These are phyloP conservation scores for Trichosanthes truncata DNA, from an alignment of 306 rosid species.

Conservation along the genomic window DNA sequence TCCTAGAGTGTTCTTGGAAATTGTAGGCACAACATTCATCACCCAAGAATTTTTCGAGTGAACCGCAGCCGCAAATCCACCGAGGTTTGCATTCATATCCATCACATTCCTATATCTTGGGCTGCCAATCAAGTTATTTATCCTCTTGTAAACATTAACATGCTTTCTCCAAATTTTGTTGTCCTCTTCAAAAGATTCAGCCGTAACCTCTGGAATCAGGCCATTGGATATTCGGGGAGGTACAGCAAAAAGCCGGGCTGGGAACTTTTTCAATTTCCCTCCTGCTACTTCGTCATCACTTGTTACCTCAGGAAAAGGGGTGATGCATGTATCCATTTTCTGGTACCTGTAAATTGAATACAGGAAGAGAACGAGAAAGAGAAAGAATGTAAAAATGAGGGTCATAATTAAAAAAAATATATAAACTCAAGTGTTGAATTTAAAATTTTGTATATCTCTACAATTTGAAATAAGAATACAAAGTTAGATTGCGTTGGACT, in stretches of 20 bases:
- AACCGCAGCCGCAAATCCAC: conserved; percentile 91
- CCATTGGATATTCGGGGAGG: conserved; percentile 85
- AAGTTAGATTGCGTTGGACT: background rate
- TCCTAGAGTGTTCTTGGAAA: conserved; percentile 74
- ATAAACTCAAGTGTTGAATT: background rate
- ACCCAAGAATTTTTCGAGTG: conserved; percentile 86
- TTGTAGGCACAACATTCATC: conserved; percentile 87
- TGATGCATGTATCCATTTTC: conserved; percentile 67
- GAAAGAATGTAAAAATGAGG: background rate
- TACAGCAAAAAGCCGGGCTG: conserved; percentile 66
- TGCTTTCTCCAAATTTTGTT: conserved; percentile 76
- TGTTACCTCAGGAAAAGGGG: conserved; percentile 59
- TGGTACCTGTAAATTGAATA: conserved; percentile 50
- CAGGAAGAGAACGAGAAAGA: conserved; percentile 7
- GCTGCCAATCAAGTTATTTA: conserved; percentile 57
- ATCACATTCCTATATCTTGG: conserved; percentile 72
- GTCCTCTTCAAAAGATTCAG: conserved; percentile 72
- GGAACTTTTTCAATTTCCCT: conserved; percentile 74
- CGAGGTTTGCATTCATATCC: conserved; percentile 99
- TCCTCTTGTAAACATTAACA: conserved; percentile 53
- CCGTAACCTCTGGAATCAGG: conserved; percentile 50
- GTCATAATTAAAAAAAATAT: background rate
- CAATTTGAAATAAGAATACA: background rate
- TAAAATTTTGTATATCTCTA: background rate
- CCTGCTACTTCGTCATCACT: conserved; percentile 63